Percentiles rank a stretch among this genome's conserved stretches.
Conservation (phyloP, 108 stramenopile genomes). For the Nitzschia sp. region DNA sequence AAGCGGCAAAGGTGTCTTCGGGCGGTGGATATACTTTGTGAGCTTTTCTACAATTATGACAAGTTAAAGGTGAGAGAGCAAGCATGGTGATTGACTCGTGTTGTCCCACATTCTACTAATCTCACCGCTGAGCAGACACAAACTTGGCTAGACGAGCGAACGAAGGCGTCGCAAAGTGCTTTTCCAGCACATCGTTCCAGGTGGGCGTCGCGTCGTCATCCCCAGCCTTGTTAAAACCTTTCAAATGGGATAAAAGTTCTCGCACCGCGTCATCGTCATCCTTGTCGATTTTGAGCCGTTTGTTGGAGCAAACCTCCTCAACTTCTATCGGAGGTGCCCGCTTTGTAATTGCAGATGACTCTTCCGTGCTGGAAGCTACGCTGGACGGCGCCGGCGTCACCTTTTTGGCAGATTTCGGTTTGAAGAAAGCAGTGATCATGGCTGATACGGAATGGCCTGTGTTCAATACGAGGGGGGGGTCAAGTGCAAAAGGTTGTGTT, state of each 20-base stretch:
- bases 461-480: too few relatives aligned
- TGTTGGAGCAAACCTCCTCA: neutral
- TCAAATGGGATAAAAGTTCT: slow-evolving; percentile 12
- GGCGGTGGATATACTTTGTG: slow-evolving; percentile 55
- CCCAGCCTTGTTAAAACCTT: neutral
- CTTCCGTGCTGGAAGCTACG: neutral
- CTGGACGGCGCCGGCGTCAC: slow-evolving; percentile 13
- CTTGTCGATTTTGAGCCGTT: neutral
- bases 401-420: slow-evolving; percentile 43
- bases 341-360: neutral
- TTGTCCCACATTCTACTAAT: neutral
- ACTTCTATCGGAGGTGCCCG: neutral
- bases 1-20: slow-evolving; percentile 83
- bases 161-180: slow-evolving; percentile 36
- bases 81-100: neutral
- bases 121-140: slow-evolving; percentile 53
- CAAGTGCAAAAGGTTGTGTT: too few relatives aligned
- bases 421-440: slow-evolving; percentile 74
- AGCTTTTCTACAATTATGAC: neutral
- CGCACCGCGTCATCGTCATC: neutral
- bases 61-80: neutral
- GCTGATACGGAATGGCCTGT: too few relatives aligned
- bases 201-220: neutral
- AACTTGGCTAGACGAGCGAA: slow-evolving; percentile 54
- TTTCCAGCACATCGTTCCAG: slow-evolving; percentile 42